Evolutionary conservation across 352 stramenopile species (phyloP).

Genomic region (Globisporangium canariense): DNA sequence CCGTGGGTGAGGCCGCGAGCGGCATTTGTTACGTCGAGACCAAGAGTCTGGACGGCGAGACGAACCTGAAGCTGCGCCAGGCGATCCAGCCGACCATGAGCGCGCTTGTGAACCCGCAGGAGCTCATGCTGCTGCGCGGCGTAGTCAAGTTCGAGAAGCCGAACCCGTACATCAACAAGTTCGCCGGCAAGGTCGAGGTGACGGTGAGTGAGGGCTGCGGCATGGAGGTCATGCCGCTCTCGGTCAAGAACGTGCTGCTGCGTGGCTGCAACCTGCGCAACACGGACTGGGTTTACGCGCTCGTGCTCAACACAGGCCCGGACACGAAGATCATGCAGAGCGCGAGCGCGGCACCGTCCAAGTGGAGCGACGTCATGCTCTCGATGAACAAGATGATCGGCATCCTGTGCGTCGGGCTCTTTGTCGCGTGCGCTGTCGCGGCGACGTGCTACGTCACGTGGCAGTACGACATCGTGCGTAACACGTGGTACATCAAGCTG

Average conservation of each 20-base stretch:
- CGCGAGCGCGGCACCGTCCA: slow-evolving; percentile 64
- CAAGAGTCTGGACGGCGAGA: slow-evolving; percentile 90
- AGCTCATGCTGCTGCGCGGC: slow-evolving; percentile 54
- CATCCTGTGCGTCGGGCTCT: slow-evolving; percentile 60
- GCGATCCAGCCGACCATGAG: slow-evolving; percentile 70
- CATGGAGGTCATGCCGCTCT: slow-evolving; percentile 73
- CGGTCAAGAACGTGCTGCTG: slow-evolving; percentile 88
- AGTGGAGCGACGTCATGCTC: slow-evolving; percentile 84
- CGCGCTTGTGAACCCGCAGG: slow-evolving; percentile 41
- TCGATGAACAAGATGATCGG: slow-evolving; percentile 82
- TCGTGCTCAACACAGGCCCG: slow-evolving; percentile 88
- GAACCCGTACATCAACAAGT: slow-evolving; percentile 88
- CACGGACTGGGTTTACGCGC: slow-evolving; percentile 83
- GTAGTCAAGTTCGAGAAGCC: slow-evolving; percentile 72
- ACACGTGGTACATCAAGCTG: slow-evolving; percentile 76
- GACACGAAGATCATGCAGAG: slow-evolving; percentile 93
- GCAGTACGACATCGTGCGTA: slow-evolving; percentile 66
- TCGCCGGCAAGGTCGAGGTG: slow-evolving; percentile 80
- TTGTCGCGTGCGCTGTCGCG: slow-evolving; percentile 59
- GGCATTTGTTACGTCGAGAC: slow-evolving; percentile 90
- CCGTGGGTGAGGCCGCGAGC: slow-evolving; percentile 56
- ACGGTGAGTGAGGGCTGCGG: slow-evolving; percentile 58
- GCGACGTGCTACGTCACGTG: slow-evolving; percentile 76
- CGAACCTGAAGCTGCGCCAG: slow-evolving; percentile 89
- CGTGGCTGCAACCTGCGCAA: slow-evolving; percentile 87